Base-by-base conservation (phyloP, 495 filamentous ascomycete genomes). In the Podospora conica region DNA sequence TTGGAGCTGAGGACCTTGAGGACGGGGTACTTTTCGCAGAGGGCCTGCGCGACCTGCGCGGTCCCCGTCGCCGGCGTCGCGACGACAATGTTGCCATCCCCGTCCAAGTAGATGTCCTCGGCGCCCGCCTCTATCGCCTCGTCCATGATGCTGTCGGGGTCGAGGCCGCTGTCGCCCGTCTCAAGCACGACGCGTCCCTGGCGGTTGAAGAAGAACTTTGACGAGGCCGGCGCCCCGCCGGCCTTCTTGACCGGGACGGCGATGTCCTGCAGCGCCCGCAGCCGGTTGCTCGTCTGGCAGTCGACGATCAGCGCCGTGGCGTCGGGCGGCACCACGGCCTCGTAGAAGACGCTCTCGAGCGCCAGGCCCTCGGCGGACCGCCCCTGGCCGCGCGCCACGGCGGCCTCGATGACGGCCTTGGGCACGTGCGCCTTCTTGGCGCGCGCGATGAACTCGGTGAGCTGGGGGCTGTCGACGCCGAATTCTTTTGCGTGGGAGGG, bases 391-490 rank as follows among this genome's bases (percentile, higher is more conserved):
- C 92, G 86, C 12, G 90, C 88, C 66, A 98, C 89, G 61, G 95
- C 92, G 15, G 80, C 80, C 71, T 97, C 92, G 67, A 98, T 97
- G 2, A 81, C 79, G 27, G 85, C 83, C 75, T 97, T 97, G 15
- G 93, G 91, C 55, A 96, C 86, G 60, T 89, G 88, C 67, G 85
- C 88, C 81, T 91, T 92, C 81, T 96, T 98, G 55, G 95, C 95
- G 57, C 81, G 85, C 7, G 82, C 75, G n/a, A 98, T 84, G 9
- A 88, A 81, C 2, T 85, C 77, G 7, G 87, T 87, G 23, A 98
- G 83, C 64, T 87, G 87, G 7, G 90, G 82, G 71, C 97, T 98
- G 74, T 48, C 40, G 40, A 48, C 40, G 40, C 40, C 40, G 40
- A 48, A 18, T 48, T 48, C 40, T 48, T 48, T 48, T n/a, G 18